Percentiles rank a stretch among this genome's conserved stretches.
These are phyloP conservation scores for Atkinsonella hypoxylon DNA, from an alignment of 2,329 filamentous ascomycete species.

Conservation along the genomic window DNA sequence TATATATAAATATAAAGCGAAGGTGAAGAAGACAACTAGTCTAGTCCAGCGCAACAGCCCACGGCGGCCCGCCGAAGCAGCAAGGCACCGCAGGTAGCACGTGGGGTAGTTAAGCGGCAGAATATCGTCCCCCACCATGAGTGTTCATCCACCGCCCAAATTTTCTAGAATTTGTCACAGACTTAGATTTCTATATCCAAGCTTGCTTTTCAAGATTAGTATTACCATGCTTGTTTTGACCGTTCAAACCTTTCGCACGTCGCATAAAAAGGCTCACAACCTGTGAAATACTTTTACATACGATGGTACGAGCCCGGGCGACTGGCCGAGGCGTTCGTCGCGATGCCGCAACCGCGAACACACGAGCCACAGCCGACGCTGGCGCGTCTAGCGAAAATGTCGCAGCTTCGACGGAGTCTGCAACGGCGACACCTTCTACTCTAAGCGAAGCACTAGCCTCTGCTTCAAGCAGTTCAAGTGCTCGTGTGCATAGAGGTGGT, in stretches of 20 bases:
- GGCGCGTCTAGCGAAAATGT: slow-evolving; percentile 14
- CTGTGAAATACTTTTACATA: neutral
- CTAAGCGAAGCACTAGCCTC: slow-evolving; percentile 9
- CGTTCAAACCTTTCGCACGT: too few species aligned
- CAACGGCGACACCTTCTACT: slow-evolving; percentile 9
- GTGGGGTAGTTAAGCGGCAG: slow-evolving; percentile 13
- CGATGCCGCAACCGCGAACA: slow-evolving; percentile 16
- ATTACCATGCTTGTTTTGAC: too few species aligned
- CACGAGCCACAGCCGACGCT: slow-evolving; percentile 12
- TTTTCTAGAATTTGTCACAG: slow-evolving; percentile 9
- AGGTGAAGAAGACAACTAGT: too few species aligned
- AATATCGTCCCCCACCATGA: slow-evolving; percentile 22
- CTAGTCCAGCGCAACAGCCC: too few species aligned
- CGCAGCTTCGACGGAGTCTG: slow-evolving; percentile 7
- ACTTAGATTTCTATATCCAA: neutral
- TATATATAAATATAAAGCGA: too few species aligned
- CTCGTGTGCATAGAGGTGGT: slow-evolving; percentile 17
- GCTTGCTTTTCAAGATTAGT: neutral
- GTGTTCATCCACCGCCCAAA: slow-evolving; percentile 14
- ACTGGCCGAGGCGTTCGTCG: slow-evolving; percentile 20
- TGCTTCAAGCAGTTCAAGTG: slow-evolving; percentile 14
- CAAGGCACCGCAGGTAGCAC: neutral
- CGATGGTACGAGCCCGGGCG: slow-evolving; percentile 23
- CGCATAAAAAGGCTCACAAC: too few species aligned
- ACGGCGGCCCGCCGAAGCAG: neutral